phyloP scores from a whole-genome alignment of 805 yeast genomes.

The Kluyveromyces aestuarii region DNA sequence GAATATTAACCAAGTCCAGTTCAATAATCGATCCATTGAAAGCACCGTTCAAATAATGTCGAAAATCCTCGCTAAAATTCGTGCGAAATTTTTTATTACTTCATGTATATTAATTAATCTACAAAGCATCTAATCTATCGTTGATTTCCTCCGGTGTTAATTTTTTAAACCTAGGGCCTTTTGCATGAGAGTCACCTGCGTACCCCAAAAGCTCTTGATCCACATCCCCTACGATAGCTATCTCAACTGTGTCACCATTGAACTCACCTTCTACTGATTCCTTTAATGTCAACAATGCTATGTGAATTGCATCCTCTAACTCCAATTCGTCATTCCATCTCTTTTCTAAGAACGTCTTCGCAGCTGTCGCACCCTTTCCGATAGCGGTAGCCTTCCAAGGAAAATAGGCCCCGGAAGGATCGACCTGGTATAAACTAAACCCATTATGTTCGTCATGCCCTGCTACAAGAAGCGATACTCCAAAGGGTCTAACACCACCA shows the following conservation, averaged over 20 bases:
- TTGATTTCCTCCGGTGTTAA: conserved; percentile 85
- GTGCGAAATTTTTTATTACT: background rate
- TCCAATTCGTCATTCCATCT: conserved; percentile 98
- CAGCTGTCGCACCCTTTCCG: conserved; percentile 93
- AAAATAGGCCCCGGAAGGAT: conserved; percentile 94
- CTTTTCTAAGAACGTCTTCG: conserved; percentile 93
- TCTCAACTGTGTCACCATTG: conserved; percentile 93
- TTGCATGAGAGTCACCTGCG: conserved; percentile 65
- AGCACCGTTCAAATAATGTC: conserved; percentile 58
- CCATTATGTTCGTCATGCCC: conserved; percentile 76
- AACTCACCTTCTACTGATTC: conserved; percentile 97
- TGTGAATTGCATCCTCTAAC: conserved; percentile 95
- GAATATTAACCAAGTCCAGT: conserved; percentile 79
- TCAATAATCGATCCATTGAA: conserved; percentile 84
- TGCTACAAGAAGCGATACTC: conserved; percentile 88
- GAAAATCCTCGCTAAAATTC: background rate
- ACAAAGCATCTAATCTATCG: conserved; percentile 90
- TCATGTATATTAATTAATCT: conserved; percentile 12
- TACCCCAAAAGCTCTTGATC: conserved; percentile 76
- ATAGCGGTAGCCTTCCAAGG: conserved; percentile 99
- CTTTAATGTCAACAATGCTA: conserved; percentile 85
- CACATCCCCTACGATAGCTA: conserved; percentile 77
- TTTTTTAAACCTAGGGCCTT: conserved; percentile 85
- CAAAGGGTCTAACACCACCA: conserved; percentile 99
- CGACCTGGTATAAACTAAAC: conserved; percentile 88